These are phyloP conservation scores for Penicillium nucicola DNA, from an alignment of 495 filamentous ascomycete species.

Conservation along the genomic window DNA sequence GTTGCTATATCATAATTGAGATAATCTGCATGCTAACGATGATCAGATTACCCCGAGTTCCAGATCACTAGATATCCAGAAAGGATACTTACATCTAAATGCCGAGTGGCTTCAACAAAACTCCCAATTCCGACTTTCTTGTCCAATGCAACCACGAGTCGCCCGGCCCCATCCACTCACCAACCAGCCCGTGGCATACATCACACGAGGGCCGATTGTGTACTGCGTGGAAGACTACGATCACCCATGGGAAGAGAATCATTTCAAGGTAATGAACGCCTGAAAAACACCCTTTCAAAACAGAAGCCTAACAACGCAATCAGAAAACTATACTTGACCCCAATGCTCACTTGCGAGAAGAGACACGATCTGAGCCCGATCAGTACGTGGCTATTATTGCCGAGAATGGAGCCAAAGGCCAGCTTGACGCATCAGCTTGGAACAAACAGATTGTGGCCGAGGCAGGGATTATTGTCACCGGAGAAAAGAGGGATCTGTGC, in stretches of 20 bases:
- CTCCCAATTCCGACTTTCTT: conserved; percentile 30
- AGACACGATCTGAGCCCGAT: conserved; percentile 16
- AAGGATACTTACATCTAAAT: conserved; percentile 48
- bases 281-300: background rate
- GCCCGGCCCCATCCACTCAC: conserved; percentile 50
- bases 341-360: conserved; percentile 14
- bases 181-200: conserved; percentile 44
- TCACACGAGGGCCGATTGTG: conserved; percentile 54
- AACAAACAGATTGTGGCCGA: conserved; percentile 22
- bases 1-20: background rate
- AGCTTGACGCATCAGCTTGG: conserved; percentile 27
- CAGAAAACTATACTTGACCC: conserved; percentile 23
- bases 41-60: conserved; percentile 24
- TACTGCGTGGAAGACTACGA: conserved; percentile 59
- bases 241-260: conserved; percentile 54
- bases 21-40: conserved; percentile 8
- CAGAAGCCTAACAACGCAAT: background rate
- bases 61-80: conserved; percentile 21
- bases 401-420: conserved; percentile 29
- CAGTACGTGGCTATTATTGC: conserved; percentile 31
- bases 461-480: conserved; percentile 1
- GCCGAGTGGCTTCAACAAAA: conserved; percentile 31
- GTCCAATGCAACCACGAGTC: conserved; percentile 43
- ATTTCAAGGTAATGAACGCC: conserved; percentile 49
- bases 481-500: conserved; percentile 27